Base-by-base conservation (phyloP, 139 green algal genomes). In the Chlamydomonas sp. region DNA sequence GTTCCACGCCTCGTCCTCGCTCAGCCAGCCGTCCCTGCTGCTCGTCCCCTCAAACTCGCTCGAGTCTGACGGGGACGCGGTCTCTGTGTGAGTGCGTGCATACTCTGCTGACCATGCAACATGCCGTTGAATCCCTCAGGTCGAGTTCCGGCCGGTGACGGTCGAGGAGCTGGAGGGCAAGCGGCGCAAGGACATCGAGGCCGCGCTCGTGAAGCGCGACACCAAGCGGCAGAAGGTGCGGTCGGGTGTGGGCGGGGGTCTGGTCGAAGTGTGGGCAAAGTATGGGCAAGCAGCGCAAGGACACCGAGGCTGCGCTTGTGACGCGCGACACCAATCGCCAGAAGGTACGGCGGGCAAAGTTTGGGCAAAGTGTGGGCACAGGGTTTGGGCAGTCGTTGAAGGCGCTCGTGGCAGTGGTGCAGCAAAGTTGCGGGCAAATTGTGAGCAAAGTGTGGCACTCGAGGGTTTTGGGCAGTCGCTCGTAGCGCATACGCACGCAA, bases 101-200 rank as follows among this genome's bases (percentile, higher is more conserved):
- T n/a, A n/a, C n/a, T n/a, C n/a, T n/a, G n/a, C n/a, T n/a, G n/a
- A 65, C 54, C 54, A 54, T 54, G 13, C 43, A 10, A 54, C 43
- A 54, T 54, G 13, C 10, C 16, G 43, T 16, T n/a, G 13, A 54
- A 1, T n/a, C 57, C n/a, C 65, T n/a, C n/a, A n/a, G n/a, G n/a
- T 87, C 77, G 76, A 92, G 69, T 99, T 98, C 83, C 72, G 89
- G 16, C 89, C 90, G 3, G 76, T 89, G 28, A 96, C 90, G 1
- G 70, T 96, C 1, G 85, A 97, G 63, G 88, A 98, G 69, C 69
- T 97, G 69, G 94, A 98, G 81, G 90, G 91, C 5, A 85, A 87
- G 74, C 71, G 86, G 34, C 76, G 84, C 48, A 86, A 90, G 72
- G 89, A 97, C 77, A 86, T 96, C 33, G 94, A 98, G 76, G 83